Conservation (phyloP, 257 asterid genomes). For the Solanum virginianum region DNA sequence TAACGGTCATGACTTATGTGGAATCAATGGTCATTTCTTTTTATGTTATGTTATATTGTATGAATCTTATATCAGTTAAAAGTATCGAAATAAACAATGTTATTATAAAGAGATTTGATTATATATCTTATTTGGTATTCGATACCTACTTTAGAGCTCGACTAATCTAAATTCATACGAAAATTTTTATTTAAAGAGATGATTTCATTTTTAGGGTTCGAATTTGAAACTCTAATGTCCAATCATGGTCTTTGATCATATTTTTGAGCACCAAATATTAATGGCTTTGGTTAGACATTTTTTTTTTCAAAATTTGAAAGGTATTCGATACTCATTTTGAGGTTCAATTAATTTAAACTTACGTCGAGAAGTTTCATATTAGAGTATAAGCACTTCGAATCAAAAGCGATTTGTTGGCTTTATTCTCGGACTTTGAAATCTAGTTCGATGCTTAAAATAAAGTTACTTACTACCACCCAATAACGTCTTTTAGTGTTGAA, state of each 20-base stretch:
- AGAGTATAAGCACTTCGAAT: neutral
- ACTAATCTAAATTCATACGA: neutral
- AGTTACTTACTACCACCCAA: neutral
- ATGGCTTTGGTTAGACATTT: neutral
- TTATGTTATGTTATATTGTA: neutral
- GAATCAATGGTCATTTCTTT: neutral
- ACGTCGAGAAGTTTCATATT: neutral
- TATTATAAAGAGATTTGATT: neutral
- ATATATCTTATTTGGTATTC: neutral
- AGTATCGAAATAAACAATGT: neutral
- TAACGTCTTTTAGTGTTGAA: neutral
- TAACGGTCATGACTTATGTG: neutral
- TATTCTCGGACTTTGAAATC: neutral
- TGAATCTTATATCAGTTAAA: neutral
- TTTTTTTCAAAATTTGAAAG: neutral
- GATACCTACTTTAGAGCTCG: neutral
- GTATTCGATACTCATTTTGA: neutral
- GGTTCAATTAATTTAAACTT: neutral
- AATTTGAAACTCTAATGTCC: neutral
- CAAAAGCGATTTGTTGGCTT: accelerated
- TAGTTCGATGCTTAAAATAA: too few relatives aligned
- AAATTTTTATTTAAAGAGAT: too few relatives aligned
- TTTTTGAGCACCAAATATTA: neutral
- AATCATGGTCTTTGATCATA: neutral
- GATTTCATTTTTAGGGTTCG: neutral